A percentile compares a stretch with the other conserved stretches of the same genome.
Conservation (phyloP, 2,329 filamentous ascomycete genomes). For the Dactylellina leptospora region DNA sequence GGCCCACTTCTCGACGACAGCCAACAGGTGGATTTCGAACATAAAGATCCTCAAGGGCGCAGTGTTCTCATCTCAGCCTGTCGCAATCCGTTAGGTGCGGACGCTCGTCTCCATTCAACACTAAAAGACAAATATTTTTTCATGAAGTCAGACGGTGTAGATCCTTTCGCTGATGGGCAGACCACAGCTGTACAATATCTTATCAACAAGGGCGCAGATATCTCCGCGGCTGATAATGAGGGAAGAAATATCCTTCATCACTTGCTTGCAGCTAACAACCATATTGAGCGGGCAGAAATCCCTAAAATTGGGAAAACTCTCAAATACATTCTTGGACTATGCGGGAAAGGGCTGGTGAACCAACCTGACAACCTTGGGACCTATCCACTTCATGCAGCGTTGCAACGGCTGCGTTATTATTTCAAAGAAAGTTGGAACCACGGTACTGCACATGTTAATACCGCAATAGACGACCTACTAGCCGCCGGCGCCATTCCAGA, state of each 20-base stretch:
- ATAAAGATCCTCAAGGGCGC: constrained; percentile 46
- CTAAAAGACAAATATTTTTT: neutral
- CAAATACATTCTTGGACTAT: neutral
- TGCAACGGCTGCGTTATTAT: neutral
- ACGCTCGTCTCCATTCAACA: constrained; percentile 24
- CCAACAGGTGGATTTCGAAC: constrained; percentile 41
- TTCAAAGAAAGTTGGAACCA: neutral
- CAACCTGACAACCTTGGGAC: neutral
- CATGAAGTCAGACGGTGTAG: neutral
- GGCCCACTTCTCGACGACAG: neutral
- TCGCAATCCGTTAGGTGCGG: constrained; percentile 33
- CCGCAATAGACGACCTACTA: neutral
- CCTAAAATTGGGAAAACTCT: neutral
- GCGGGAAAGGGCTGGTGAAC: neutral
- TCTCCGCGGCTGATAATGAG: neutral
- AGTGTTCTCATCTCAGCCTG: constrained; percentile 48
- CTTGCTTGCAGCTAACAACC: neutral
- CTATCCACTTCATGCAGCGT: constrained; percentile 3
- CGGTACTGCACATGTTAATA: neutral
- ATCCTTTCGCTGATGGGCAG: neutral
- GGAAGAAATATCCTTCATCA: constrained; percentile 4
- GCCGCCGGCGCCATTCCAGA: neutral
- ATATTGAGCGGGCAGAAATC: neutral
- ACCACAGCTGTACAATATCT: neutral
- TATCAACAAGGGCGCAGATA: neutral